Conservation (phyloP, 2,329 filamentous ascomycete species). For the Arthrobotrys entomopaga region DNA sequence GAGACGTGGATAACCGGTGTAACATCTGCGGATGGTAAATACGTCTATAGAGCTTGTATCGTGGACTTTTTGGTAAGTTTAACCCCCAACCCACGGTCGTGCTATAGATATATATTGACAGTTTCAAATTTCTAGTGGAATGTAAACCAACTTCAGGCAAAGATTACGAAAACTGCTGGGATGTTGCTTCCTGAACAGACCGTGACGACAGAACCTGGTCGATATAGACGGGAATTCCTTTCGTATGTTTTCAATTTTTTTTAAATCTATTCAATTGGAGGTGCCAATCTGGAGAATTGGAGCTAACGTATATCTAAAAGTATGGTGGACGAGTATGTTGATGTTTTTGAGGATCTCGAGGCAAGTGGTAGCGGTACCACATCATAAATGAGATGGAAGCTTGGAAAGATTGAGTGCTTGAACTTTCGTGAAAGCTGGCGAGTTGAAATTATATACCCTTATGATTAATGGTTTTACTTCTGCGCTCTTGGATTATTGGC, state of each 20-base stretch:
- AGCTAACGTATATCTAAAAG: constrained; percentile 20
- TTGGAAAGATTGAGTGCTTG: no score
- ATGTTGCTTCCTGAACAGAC: constrained; percentile 58
- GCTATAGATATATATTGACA: background rate
- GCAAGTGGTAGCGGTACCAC: background rate
- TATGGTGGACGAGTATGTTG: constrained; percentile 58
- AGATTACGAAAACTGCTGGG: constrained; percentile 57
- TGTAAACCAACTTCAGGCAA: constrained; percentile 57
- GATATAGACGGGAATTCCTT: constrained; percentile 58
- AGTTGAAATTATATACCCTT: no score
- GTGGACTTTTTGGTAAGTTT: constrained; percentile 57
- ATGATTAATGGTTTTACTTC: no score
- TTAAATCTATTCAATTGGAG: background rate
- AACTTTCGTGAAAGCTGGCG: no score
- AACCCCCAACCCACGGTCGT: background rate
- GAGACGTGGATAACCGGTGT: constrained; percentile 56
- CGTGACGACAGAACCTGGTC: constrained; percentile 57
- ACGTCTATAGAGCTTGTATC: constrained; percentile 58
- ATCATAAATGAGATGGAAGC: no score
- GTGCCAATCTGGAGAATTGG: background rate
- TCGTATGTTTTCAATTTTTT: constrained; percentile 52
- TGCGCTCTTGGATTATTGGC: no score
- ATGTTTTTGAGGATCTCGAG: constrained; percentile 46
- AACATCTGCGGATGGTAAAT: constrained; percentile 58
- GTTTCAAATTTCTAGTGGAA: constrained; percentile 55